Base-by-base conservation (phyloP, 345 rosid species). In the Eutrema japonicum region DNA sequence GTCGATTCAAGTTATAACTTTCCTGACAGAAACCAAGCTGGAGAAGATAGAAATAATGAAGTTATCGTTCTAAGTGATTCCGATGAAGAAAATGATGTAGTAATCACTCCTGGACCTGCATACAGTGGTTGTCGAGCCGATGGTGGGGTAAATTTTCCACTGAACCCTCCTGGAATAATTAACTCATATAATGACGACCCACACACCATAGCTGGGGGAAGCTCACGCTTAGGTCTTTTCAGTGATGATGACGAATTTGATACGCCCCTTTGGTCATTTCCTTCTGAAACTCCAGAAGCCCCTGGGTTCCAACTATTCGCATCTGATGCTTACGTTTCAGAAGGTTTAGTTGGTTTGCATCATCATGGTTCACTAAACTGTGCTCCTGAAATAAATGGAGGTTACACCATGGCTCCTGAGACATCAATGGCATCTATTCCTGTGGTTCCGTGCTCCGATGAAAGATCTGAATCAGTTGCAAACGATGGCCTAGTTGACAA, bases 21-120 rank as follows among this genome's bases (percentile, higher is more conserved):
- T 71, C 38, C 73, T 35, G 90, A 88, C 63, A 73, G 70, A 53
- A 83, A 81, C 78, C 82, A 77, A 30, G 45, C 87, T 72, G 87
- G 80, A 6, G 86, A 86, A 5, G 74, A 70, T 32, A 85, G 75
- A 29, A 80, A 90, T 68, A 80, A 90, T 22, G 96, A 87, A 70
- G 82, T 95, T 67, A 95, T 95, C 63, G 84, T 89, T 76, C 92
- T 96, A 46, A 90, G 87, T 78, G 99, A 90, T 82, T 92, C 99
- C 18, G 99, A 96, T 60, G 98, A 96, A 18, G 99, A 88, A 18
- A 85, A 85, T 78, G 95, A 89, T 71, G 50, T 86, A 11, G 64
- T 81, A 41, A 74, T 90, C 58, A 78, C 90, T 60, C 76, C 92
- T 42, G 79, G 82, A 55, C 77, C 82, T 74, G 78, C 72, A 57